Base-by-base conservation (phyloP, 768 basidiomycete species). In the Trichaptum fuscoviolaceum region DNA sequence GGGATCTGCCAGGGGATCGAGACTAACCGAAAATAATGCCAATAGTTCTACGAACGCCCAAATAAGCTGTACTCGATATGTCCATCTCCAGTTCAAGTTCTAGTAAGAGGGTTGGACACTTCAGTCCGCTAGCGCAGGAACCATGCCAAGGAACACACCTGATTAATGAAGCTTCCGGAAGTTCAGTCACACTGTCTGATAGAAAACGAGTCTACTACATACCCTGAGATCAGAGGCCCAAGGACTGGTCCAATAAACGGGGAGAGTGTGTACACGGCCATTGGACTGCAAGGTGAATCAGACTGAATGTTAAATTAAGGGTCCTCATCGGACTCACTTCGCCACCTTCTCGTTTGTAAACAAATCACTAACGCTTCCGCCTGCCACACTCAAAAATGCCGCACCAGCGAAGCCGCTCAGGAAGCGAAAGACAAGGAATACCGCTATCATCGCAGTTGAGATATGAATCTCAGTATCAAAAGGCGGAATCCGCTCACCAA, bases 31-130 rank as follows among this genome's bases (percentile, higher is more conserved):
- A 61, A 86, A 71, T 8, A 94, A 75, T 0, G 84, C 77, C 8
- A 83, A 62, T 9, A 81, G 74, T 73, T 91, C 82, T 2, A 76
- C 76, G 62, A 84, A 85, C 0, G 83, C 80, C 93, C 92, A 95
- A 24, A 90, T 90, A 1, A 88, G 67, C 66, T 89, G 73, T 18
- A 90, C 76, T 65, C 87, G 85, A 76, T 88, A 95, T 0, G 91
- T 91, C 92, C 92, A 94, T 67, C 89, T 76, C 90, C 90, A 91
- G 60, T 82, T 70, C 1, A 82, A 68, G 69, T 87, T 78, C 84
- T 90, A 67, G 17, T n/a, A 58, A 64, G 27, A 65, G 26, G 27
- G 0, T 36, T 25, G 18, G 27, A 26, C 1, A 35, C 26, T 62
- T 69, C 58, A 69, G 64, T 61, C 64, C 23, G 26, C 10, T 36